Conservation (phyloP, 805 yeast genomes). For the Candida maris region DNA sequence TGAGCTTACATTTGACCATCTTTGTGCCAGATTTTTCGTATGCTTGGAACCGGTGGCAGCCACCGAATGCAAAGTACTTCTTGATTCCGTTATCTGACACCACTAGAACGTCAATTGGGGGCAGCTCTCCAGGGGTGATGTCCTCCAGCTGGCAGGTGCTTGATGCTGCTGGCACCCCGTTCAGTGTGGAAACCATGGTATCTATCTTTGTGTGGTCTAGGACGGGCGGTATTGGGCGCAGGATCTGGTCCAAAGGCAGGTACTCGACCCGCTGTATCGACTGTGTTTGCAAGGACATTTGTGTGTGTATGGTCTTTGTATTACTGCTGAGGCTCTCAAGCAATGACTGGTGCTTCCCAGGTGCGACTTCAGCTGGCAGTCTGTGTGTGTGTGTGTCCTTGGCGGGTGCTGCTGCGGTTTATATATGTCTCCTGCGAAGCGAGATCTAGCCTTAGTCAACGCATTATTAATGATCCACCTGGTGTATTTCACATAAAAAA, state of each 20-base stretch:
- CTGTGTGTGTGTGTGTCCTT: no score
- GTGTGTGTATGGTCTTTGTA: no score
- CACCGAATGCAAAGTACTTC: conserved; percentile 82
- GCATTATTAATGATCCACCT: no score
- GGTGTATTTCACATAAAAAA: no score
- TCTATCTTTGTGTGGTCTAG: conserved; percentile 70
- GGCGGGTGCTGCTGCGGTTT: no score
- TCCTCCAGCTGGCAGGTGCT: conserved; percentile 50
- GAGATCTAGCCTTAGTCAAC: no score
- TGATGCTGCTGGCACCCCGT: conserved; percentile 62
- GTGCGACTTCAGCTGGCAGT: no score
- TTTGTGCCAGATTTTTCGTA: conserved; percentile 54
- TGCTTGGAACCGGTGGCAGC: conserved; percentile 87
- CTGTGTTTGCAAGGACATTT: conserved; percentile 74
- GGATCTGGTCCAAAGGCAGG: conserved; percentile 64
- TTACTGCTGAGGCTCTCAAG: no score
- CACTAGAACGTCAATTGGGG: conserved; percentile 75
- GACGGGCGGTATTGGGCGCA: conserved; percentile 84
- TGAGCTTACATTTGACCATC: conserved; percentile 63
- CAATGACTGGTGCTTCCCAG: no score
- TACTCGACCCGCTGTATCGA: conserved; percentile 47
- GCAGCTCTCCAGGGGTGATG: conserved; percentile 60
- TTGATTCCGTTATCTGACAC: conserved; percentile 60
- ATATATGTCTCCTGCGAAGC: no score
- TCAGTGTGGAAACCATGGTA: conserved; percentile 70